phyloP scores from a whole-genome alignment of 2,329 filamentous ascomycete genomes.

The Sclerotinia sclerotiorum region DNA sequence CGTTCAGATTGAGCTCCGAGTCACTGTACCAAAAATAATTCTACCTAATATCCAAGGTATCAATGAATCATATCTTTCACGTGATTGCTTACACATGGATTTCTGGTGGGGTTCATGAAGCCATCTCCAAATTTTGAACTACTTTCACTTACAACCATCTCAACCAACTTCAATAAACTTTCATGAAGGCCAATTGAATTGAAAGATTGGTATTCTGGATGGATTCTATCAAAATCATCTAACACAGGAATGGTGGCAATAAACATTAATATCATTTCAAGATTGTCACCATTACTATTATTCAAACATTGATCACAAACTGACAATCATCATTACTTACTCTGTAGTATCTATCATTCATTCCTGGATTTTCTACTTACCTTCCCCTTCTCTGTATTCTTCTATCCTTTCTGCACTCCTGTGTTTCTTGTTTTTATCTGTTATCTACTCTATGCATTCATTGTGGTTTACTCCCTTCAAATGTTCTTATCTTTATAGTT shows the following conservation, averaged over 20 bases:
- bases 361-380: neutral
- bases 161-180: neutral
- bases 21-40: neutral
- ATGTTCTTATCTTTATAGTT: neutral
- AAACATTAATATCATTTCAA: neutral
- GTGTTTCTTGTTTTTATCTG: neutral
- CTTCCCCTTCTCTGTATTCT: neutral
- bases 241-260: neutral
- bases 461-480: neutral
- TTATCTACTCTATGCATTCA: neutral
- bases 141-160: neutral
- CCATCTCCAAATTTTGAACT: neutral
- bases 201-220: too few species aligned
- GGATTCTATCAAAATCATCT: neutral
- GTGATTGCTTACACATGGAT: neutral
- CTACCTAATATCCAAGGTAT: neutral
- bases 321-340: slow-evolving; percentile 3
- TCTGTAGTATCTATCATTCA: neutral
- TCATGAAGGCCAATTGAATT: too few species aligned
- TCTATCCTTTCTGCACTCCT: too few species aligned
- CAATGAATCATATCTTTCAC: neutral
- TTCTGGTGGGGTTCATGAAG: neutral
- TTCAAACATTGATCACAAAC: slow-evolving; percentile 7
- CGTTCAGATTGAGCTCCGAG: slow-evolving; percentile 15
- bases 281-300: slow-evolving; percentile 18